Base-by-base conservation (phyloP, 2,329 filamentous ascomycete genomes). In the Didymella pomorum region DNA sequence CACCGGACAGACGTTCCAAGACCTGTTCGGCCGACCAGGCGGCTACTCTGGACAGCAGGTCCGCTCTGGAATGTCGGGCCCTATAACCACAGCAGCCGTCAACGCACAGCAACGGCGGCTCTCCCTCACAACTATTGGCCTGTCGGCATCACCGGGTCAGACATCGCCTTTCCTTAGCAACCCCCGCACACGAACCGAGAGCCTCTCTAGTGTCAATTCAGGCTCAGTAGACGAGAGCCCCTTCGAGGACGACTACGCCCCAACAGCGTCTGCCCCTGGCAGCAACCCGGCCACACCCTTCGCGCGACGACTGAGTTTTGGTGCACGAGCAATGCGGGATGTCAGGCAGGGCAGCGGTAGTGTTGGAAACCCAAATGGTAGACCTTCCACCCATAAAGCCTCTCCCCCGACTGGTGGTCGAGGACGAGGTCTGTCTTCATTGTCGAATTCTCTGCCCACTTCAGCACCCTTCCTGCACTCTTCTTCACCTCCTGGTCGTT, bases 291-390 rank as follows among this genome's bases (percentile, higher is more conserved):
- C 82, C 52, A 91, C 90, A 12, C 91, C 93, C 31, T 94, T 93
- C 73, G 86, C 86, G 59, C 89, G 93, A 67, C 90, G 93, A 58
- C 88, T 97, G 82, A 97, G 93, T 79, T 96, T 97, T 72, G 93
- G 94, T 61, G 89, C 90, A 61, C 87, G 92, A 76, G 91, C 91
- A 65, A 82, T 93, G 77, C 85, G 87, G 68, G 89, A 88, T 78
- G 86, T 91, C 69, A 89, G 88, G 67, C 80, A 81, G 62, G 82
- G 83, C 70, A 77, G 71, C 71, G 75, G 75, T 70, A 77, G 72
- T 73, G 75, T 76, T 71, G 82, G 81, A 71, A 89, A 87, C 74
- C 83, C 87, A 74, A 86, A 83, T 80, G 84, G 83, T 86, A 86
- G 82, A 84, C 79, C 80, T 78, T 80, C 83, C 79, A 76, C 80